Base-by-base conservation (phyloP, 352 stramenopile species). In the Globisporangium mamillatum region DNA sequence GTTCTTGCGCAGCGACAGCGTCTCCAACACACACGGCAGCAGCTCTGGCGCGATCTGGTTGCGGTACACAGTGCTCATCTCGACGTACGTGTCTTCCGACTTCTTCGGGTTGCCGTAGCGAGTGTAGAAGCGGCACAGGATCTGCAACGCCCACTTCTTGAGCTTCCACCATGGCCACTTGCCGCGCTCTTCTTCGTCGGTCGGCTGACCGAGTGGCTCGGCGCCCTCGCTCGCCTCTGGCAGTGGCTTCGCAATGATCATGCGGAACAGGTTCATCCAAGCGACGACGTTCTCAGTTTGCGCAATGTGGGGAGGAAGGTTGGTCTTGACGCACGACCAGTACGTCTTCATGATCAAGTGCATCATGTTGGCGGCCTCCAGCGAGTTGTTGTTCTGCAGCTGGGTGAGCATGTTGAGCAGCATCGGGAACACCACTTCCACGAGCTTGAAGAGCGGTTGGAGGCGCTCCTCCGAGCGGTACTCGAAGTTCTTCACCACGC, bases 81-180 rank as follows among this genome's bases (percentile, higher is more conserved):
- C 76, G 46, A 96, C 77, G 44, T 97, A 90, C 67, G 95, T 80
- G 27, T 97, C 88, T 48, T 94, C 91, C 0, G 91, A 92, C 72
- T 98, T 98, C 72, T 97, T 97, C 0, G 96, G 94, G 76, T 99
- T 98, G 24, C 97, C 97, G 73, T 98, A 99, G 16, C 97, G 90
- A 59, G 91, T 97, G 81, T 99, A 99, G 68, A 99, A 95, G n/a
- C 97, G 89, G 64, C 89, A 97, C 63, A 99, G 90, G 67, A 99
- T 98, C 82, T 98, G 96, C 48, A 97, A 71, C n/a, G 91, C 79
- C 97, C 97, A 99, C 86, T 99, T 99, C 78, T 99, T 99, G 16
- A 98, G 84, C 83, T 99, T 99, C 97, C 97, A 99, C 93, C 95
- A 98, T 12, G 95, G 89, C 95, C 93, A 99, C 50, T 91, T 84